These are phyloP conservation scores for Wickerhamiella alocasiicola DNA, from an alignment of 805 yeast species.

Conservation along the genomic window DNA sequence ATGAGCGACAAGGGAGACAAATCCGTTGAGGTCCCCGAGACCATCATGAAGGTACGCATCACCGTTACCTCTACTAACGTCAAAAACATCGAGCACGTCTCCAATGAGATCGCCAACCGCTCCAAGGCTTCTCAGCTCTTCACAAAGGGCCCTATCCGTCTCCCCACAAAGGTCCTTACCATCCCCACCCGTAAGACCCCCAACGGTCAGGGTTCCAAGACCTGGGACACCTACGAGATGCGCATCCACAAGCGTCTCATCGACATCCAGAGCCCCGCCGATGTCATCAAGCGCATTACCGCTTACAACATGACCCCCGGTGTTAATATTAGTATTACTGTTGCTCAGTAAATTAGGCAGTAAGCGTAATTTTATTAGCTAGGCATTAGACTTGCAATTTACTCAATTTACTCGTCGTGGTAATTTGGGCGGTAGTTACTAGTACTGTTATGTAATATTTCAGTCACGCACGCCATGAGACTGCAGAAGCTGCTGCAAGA, in stretches of 20 bases:
- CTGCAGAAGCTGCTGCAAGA: too few species aligned
- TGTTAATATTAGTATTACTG: constrained; percentile 63
- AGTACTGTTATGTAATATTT: too few species aligned
- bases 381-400: constrained; percentile 1
- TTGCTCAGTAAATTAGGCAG: constrained; percentile 26
- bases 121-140: constrained; percentile 66
- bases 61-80: constrained; percentile 98
- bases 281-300: constrained; percentile 86
- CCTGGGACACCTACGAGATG: constrained; percentile 99
- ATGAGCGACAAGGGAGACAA: constrained; percentile 49
- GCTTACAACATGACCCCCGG: constrained; percentile 98
- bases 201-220: constrained; percentile 99
- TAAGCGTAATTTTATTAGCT: constrained; percentile 11
- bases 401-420: background rate
- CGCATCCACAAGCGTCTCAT: constrained; percentile 99
- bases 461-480: too few species aligned
- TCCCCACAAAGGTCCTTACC: constrained; percentile 98
- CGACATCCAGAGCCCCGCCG: constrained; percentile 95
- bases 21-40: constrained; percentile 68
- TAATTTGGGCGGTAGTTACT: constrained; percentile 3
- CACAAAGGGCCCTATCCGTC: constrained; percentile 98
- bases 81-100: constrained; percentile 93
- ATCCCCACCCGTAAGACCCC: constrained; percentile 99
- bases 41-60: constrained; percentile 95
- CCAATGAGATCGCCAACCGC: constrained; percentile 76